A percentile compares a stretch with the other conserved stretches of the same genome.
phyloP scores from a whole-genome alignment of 371 early-diverging fungal species.

The Apophysomyces sp. region DNA sequence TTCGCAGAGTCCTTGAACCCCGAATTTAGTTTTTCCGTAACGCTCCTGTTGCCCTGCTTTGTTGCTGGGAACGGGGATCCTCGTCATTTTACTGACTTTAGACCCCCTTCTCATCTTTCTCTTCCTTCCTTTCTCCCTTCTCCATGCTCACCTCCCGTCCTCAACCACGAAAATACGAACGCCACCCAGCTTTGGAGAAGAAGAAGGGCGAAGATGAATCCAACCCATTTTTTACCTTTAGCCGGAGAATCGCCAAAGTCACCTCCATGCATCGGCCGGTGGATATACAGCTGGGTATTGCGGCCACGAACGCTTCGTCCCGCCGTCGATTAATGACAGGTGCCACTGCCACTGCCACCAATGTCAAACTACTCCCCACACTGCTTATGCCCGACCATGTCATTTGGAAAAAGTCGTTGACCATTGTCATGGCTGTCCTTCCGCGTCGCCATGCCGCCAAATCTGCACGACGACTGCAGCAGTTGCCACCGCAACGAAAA shows the following conservation, averaged over 20 bases:
- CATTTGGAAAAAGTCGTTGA: neutral
- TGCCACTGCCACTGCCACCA: neutral
- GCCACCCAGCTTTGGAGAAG: slow-evolving; percentile 5
- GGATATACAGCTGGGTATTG: slow-evolving; percentile 28
- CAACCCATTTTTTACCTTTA: slow-evolving; percentile 22
- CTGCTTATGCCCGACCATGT: slow-evolving; percentile 1
- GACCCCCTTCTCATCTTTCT: slow-evolving; percentile 4
- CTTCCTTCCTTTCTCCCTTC: slow-evolving; percentile 3
- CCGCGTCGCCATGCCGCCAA: neutral
- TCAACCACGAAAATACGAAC: neutral
- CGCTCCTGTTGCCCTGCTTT: neutral
- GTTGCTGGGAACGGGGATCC: slow-evolving; percentile 1
- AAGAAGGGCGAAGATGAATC: slow-evolving; percentile 3
- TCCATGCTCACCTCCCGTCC: neutral
- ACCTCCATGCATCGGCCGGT: slow-evolving; percentile 21
- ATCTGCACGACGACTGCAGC: neutral
- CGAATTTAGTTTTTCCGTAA: slow-evolving; percentile 1
- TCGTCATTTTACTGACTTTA: neutral
- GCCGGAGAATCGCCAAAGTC: slow-evolving; percentile 16
- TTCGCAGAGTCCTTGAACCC: slow-evolving; percentile 1
- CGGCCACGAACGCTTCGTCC: slow-evolving; percentile 14
- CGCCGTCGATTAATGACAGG: neutral
- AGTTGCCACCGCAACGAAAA: neutral
- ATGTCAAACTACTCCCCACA: neutral
- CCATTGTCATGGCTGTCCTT: neutral